Evolutionary conservation across 192 early-diverging fungal species (phyloP), one percentile per base, ranked within the genome.

Genomic region (Geranomyces variabilis): DNA sequence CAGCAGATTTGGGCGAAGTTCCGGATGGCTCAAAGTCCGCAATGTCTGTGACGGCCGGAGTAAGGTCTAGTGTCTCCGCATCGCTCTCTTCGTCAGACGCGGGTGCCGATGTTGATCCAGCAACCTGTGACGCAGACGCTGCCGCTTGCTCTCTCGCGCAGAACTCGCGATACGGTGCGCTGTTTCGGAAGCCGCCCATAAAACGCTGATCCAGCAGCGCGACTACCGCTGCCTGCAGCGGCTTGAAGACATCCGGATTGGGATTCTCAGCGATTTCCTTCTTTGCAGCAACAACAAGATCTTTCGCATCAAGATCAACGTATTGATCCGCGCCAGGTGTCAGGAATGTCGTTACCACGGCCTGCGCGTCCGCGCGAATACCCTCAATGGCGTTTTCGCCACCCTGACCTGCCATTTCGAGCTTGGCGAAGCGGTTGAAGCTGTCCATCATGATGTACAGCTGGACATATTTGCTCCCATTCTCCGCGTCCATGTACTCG

Each of bases 361-460:
- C 21, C 28, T 43, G 31, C 4, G 73, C 73, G 46, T 75, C 73
- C 1, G 47, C 34, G n/a, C 44, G 66, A 33, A 73, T 28, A 12
- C 59, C 48, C 29, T 63, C 62, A 15, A 15, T 4, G 29, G 30
- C 45, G 45, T 44, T 22, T 21, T n/a, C 21, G 0, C 19, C 59
- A 22, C 43, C n/a, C 30, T 59, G 41, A 21, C 24, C 66, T 8
- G 30, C 58, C 71, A 69, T 46, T 31, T 75, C 60, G n/a, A 59
- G 34, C 2, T 65, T 26, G 9, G 66, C 65, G 26, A 75, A 63
- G 3, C 65, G 60, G 31, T 63, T 47, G 31, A 41, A 76, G 24
- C 69, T 46, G 41, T 76, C 63, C 14, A 57, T 51, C 48, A 67
- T 66, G 48, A 76, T 63, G 64, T 55, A 72, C 48, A 71, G 48